phyloP scores from a whole-genome alignment of 331 rosid genomes.

The Ulmus americana region DNA sequence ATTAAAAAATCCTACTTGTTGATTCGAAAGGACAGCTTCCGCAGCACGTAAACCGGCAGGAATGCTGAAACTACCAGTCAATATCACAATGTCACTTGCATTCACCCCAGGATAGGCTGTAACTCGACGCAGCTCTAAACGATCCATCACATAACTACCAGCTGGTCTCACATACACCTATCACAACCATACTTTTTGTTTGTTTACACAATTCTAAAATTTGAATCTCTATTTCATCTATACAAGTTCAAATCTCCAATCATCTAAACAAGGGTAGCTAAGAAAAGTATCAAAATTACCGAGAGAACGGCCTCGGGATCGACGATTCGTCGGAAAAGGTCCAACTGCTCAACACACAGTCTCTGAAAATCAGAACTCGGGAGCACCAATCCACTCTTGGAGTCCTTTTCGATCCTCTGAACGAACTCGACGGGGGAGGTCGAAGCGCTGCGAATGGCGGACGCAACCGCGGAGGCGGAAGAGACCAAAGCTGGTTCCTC shows the following conservation, averaged over 20 bases:
- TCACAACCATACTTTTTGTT: neutral
- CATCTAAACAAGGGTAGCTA: too few species aligned
- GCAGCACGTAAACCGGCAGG: conserved; percentile 73
- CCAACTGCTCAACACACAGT: conserved; percentile 66
- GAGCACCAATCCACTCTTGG: conserved; percentile 41
- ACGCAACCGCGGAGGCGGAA: conserved; percentile 70
- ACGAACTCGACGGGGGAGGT: conserved; percentile 70
- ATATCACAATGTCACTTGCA: conserved; percentile 53
- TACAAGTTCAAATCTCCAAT: neutral
- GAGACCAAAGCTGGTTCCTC: conserved; percentile 29
- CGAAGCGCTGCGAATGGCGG: conserved; percentile 69
- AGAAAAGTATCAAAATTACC: conserved; percentile 27
- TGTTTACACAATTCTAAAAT: neutral
- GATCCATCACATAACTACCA: conserved; percentile 96
- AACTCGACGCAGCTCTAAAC: conserved; percentile 79
- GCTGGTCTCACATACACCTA: conserved; percentile 97
- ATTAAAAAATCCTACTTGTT: conserved; percentile 45
- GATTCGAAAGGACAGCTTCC: conserved; percentile 58
- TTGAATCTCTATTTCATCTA: neutral
- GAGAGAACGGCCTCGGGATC: conserved; percentile 65
- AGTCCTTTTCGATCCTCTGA: conserved; percentile 48
- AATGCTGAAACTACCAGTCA: conserved; percentile 61
- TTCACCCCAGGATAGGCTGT: conserved; percentile 49
- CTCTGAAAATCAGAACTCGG: conserved; percentile 74
- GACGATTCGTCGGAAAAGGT: conserved; percentile 69